A percentile compares a stretch with the other conserved stretches of the same genome.
These are phyloP conservation scores for Yarrowia divulgata DNA, from an alignment of 805 yeast genomes.

Conservation along the genomic window DNA sequence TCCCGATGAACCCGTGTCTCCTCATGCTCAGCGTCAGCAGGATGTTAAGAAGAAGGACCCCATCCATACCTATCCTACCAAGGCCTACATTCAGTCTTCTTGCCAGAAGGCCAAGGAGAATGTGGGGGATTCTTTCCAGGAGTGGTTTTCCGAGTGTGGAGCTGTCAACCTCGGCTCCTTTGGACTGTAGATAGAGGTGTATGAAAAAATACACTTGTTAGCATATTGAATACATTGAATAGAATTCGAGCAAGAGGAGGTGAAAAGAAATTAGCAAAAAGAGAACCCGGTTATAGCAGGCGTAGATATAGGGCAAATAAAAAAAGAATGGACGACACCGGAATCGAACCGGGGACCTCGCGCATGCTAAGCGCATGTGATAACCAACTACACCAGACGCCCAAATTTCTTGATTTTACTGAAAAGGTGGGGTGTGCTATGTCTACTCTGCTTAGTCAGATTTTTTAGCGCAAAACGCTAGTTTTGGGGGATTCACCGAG, in stretches of 20 bases:
- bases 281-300: too few species aligned
- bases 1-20: slow-evolving; percentile 28
- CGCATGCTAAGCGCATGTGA: slow-evolving; percentile 36
- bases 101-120: slow-evolving; percentile 31
- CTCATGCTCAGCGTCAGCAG: slow-evolving; percentile 34
- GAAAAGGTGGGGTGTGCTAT: background rate
- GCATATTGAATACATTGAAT: background rate
- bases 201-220: background rate
- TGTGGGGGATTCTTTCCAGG: slow-evolving; percentile 37
- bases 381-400: slow-evolving; percentile 36
- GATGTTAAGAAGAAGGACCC: slow-evolving; percentile 38
- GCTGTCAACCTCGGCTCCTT: slow-evolving; percentile 31
- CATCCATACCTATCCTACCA: slow-evolving; percentile 32
- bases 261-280: too few species aligned
- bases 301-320: too few species aligned
- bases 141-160: slow-evolving; percentile 33
- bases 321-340: slow-evolving; percentile 28
- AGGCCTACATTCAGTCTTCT: slow-evolving; percentile 35
- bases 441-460: background rate
- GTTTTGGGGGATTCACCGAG: too few species aligned
- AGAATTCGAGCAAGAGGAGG: background rate
- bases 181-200: slow-evolving; percentile 36
- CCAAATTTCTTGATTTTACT: background rate
- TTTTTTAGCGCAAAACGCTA: background rate
- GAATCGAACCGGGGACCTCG: slow-evolving; percentile 37